These are phyloP conservation scores for Aspergillus indologenus DNA, from an alignment of 495 filamentous ascomycete genomes.

Conservation along the genomic window DNA sequence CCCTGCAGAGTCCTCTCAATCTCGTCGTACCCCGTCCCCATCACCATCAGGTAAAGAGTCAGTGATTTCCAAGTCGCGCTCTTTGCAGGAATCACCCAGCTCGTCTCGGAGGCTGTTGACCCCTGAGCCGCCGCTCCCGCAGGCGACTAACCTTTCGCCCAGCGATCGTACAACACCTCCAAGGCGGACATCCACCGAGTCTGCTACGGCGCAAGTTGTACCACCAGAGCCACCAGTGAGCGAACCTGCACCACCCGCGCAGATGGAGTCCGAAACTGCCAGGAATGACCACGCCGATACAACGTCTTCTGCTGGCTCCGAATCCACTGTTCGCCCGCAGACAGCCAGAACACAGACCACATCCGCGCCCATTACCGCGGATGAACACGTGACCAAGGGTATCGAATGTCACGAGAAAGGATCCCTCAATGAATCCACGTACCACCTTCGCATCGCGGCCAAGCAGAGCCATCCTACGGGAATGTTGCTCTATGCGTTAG, in stretches of 20 bases:
- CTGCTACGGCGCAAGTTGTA: conserved; percentile 5
- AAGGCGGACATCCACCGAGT: conserved; percentile 5
- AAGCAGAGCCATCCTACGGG: conserved; percentile 80
- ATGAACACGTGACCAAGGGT: conserved; percentile 84
- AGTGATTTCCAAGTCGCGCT: conserved; percentile 33
- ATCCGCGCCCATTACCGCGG: conserved; percentile 61
- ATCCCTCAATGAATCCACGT: conserved; percentile 84
- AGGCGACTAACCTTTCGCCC: conserved; percentile 15
- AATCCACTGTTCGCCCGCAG: conserved; percentile 59
- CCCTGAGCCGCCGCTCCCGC: conserved; percentile 13
- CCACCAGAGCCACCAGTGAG: conserved; percentile 31
- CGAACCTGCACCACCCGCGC: conserved; percentile 28
- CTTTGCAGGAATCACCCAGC: conserved; percentile 32
- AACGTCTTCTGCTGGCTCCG: conserved; percentile 60
- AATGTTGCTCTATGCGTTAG: conserved; percentile 94
- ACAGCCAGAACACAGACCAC: conserved; percentile 43
- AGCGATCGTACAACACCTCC: conserved; percentile 2
- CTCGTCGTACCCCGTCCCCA: conserved; percentile 38
- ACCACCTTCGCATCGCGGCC: conserved; percentile 89
- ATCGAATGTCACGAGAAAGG: conserved; percentile 86
- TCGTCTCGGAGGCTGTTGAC: conserved; percentile 18
- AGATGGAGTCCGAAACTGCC: conserved; percentile 11
- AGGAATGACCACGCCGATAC: conserved; percentile 45
- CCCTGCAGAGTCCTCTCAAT: conserved; percentile 40
- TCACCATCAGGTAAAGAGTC: conserved; percentile 19